These are phyloP conservation scores for Fusarium solani-melongenae DNA, from an alignment of 2,329 filamentous ascomycete genomes.

Conservation along the genomic window DNA sequence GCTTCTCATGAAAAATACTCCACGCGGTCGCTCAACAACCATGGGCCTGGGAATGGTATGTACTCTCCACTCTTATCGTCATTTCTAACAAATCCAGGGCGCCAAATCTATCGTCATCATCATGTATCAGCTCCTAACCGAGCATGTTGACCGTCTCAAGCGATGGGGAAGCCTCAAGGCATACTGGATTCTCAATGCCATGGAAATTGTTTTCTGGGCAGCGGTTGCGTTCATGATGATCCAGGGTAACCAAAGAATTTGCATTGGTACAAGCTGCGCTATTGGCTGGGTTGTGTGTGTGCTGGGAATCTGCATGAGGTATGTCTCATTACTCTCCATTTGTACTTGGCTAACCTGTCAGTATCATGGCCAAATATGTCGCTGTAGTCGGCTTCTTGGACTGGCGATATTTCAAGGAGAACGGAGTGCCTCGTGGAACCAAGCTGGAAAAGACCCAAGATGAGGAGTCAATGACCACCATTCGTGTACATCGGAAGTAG, in stretches of 20 bases:
- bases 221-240: conserved; percentile 20
- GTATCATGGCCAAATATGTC: background rate
- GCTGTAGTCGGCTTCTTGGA: background rate
- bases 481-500: background rate
- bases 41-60: conserved; percentile 36
- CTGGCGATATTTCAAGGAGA: background rate
- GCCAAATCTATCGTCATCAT: background rate
- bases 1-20: conserved; percentile 19
- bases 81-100: conserved; percentile 41
- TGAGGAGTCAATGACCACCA: background rate
- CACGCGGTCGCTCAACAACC: conserved; percentile 25
- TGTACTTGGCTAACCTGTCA: background rate
- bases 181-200: conserved; percentile 52
- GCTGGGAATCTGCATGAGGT: background rate
- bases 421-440: background rate
- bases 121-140: conserved; percentile 53
- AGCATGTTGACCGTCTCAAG: conserved; percentile 46
- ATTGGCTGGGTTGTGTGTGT: conserved; percentile 17
- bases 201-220: conserved; percentile 56
- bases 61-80: conserved; percentile 50
- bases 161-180: conserved; percentile 55
- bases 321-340: background rate
- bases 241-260: conserved; percentile 7
- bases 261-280: conserved; percentile 11
- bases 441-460: background rate